Evolutionary conservation across 306 rosid genomes (phyloP), one percentile per base, ranked within the genome.

Genomic region (Morella rubra): DNA sequence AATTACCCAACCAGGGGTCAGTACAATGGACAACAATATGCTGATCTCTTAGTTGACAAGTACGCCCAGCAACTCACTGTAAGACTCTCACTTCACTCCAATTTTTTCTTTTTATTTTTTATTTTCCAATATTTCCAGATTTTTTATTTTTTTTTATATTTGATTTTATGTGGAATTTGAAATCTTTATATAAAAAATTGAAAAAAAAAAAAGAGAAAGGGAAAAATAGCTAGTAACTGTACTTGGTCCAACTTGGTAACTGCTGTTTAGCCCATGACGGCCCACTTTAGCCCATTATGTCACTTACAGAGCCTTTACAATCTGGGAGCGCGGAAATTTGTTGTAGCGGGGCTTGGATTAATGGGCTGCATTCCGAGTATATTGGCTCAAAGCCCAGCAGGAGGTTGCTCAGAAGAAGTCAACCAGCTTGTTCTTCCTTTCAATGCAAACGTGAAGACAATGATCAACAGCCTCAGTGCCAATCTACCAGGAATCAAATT

Each of bases 311-410:
- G 89, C 73, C 91, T 95, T 20, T 95, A 92, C 82, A 88, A 88
- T 84, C 96, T 95, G 62, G 98, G 97, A 72, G 98, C 91, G 8
- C 80, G 98, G 85, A 92, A 89, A 80, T 80, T 95, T 79, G 96
- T 82, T 64, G 52, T 90, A 7, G 80, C 93, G 0, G 98, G 98
- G 52, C 64, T 90, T 3, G 96, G 98, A 64, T 73, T 73, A 54
- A 76, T 92, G 96, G 98, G 98, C 15, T 95, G 98, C 73, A 95
- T 89, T 80, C 97, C 97, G 13, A 92, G 93, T 86, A 92, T 90
- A 56, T 77, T 92, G 74, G 96, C 97, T 41, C 98, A 82, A 77
- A 92, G 90, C 76, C 14, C 45, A 61, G 73, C 47, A 10, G 98
- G 97, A 79, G 74, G 72, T 16, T 95, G 98, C 74, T 89, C 93